Conservation (phyloP, 1,139 yeast genomes). For the Blastobotrys ciferrii region DNA sequence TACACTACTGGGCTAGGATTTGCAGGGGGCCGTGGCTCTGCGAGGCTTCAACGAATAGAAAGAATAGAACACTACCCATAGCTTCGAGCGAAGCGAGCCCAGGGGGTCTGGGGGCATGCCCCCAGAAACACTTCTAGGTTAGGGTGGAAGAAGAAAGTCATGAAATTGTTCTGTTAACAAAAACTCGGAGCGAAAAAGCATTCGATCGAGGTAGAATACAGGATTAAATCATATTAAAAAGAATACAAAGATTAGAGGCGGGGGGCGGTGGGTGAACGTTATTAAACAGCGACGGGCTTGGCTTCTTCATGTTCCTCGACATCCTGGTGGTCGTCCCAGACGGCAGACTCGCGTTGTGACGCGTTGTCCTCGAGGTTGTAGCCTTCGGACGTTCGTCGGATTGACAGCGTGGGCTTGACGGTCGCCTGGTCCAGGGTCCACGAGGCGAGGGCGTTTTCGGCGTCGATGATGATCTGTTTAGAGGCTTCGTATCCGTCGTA, state of each 20-base stretch:
- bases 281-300: constrained; percentile 7
- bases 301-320: constrained; percentile 22
- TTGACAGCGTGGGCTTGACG: constrained; percentile 89
- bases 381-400: constrained; percentile 69
- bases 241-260: background rate
- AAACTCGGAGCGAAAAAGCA: background rate
- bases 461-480: constrained; percentile 95
- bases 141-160: no score
- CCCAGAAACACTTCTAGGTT: no score
- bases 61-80: no score
- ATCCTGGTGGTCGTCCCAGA: constrained; percentile 32
- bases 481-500: constrained; percentile 98
- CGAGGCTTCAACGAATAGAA: no score
- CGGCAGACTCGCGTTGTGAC: constrained; percentile 43
- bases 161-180: no score
- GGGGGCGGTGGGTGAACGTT: background rate
- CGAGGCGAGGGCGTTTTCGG: constrained; percentile 90
- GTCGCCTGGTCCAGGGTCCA: constrained; percentile 97
- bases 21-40: no score
- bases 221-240: constrained; percentile 6
- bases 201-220: no score
- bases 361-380: constrained; percentile 60
- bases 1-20: no score
- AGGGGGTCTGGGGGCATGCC: no score
- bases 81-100: no score